Evolutionary conservation across 345 rosid genomes (phyloP).

Genomic region (Eucalyptus sp.): DNA sequence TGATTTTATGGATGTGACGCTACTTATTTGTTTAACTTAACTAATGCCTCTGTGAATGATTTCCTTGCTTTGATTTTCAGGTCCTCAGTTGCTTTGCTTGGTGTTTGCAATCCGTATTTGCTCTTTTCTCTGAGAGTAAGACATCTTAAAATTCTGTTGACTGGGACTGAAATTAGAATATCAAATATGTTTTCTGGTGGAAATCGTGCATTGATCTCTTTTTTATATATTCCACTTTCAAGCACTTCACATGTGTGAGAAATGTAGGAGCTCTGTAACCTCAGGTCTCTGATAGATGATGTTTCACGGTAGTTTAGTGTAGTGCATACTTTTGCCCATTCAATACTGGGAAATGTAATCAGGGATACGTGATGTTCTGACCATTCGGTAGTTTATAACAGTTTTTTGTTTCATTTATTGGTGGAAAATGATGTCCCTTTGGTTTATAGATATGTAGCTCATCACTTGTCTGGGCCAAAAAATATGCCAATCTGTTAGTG

Average conservation of each 20-base stretch:
- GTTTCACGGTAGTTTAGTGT: not conserved
- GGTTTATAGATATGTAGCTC: not conserved
- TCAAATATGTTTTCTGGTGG: not conserved
- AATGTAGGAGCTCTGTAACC: not conserved
- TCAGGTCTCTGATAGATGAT: not conserved
- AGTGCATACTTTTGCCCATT: not conserved
- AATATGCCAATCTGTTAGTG: not conserved
- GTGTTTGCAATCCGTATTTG: not conserved
- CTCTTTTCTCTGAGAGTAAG: not conserved
- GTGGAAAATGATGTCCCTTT: not conserved
- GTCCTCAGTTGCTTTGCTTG: not conserved
- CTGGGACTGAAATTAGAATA: not conserved
- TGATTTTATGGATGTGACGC: not conserved
- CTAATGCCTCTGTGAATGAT: not conserved
- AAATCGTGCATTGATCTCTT: not conserved
- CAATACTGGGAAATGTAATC: not conserved
- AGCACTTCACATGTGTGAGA: not conserved
- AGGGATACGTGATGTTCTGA: not conserved
- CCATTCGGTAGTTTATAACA: not conserved
- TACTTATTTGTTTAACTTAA: not conserved
- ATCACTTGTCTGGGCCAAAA: not conserved
- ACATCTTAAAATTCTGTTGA: not conserved
- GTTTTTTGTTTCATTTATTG: not conserved
- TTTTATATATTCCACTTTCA: not conserved
- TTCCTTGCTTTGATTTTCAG: not conserved